Percentiles rank a stretch among this genome's conserved stretches.
These are phyloP conservation scores for Blastomyces emzantsi DNA, from an alignment of 2,329 filamentous ascomycete species.

Conservation along the genomic window DNA sequence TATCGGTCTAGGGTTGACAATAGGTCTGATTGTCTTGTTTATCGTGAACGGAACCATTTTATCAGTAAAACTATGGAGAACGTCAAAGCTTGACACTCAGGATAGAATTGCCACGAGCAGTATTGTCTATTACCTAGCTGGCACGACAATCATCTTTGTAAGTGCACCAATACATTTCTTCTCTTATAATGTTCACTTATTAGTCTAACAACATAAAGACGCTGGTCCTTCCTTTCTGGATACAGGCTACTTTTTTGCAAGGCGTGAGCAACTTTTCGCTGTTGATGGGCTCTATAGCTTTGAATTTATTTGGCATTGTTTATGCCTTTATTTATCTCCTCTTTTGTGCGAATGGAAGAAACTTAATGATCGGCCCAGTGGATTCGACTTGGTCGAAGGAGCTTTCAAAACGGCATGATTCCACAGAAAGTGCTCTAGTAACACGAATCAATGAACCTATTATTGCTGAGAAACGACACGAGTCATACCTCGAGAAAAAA, in stretches of 20 bases:
- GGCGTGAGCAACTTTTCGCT: conserved; percentile 11
- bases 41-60: conserved; percentile 17
- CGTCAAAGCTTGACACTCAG: conserved; percentile 15
- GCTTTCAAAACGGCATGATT: background rate
- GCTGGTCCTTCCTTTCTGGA: conserved; percentile 21
- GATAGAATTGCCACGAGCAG: conserved; percentile 21
- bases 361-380: conserved; percentile 7
- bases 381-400: conserved; percentile 10
- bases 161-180: conserved; percentile 8
- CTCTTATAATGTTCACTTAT: background rate
- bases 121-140: conserved; percentile 21
- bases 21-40: conserved; percentile 16
- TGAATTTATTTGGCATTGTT: conserved; percentile 21
- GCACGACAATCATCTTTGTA: conserved; percentile 19
- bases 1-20: conserved; percentile 17
- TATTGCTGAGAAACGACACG: background rate
- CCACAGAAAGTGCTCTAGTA: background rate
- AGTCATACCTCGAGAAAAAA: background rate
- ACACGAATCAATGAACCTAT: background rate
- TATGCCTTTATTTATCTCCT: conserved; percentile 20
- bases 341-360: conserved; percentile 19
- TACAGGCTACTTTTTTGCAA: conserved; percentile 9
- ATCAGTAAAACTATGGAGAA: conserved; percentile 16
- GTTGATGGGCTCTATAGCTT: conserved; percentile 19
- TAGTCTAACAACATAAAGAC: conserved; percentile 10